Conservation (phyloP, 192 early-diverging fungal species). For the Backusella mclennaniae region DNA sequence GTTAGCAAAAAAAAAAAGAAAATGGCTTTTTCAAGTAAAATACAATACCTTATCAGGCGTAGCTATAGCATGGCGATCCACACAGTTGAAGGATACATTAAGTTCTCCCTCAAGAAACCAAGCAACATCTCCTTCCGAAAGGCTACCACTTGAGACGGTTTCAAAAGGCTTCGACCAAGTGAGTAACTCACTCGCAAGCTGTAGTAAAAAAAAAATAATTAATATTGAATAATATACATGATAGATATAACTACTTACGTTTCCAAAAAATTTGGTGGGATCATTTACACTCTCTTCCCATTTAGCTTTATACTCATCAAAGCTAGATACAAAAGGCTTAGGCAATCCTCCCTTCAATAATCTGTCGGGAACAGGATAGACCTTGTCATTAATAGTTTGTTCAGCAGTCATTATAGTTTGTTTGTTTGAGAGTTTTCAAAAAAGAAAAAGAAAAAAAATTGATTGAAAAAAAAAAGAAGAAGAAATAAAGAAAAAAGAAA, state of each 20-base stretch:
- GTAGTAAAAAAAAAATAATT: not conserved
- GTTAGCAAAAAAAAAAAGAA: conserved; percentile 49
- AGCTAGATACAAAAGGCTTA: conserved; percentile 68
- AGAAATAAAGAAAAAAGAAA: not conserved
- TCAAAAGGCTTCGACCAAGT: conserved; percentile 81
- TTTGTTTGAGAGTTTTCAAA: conserved; percentile 18
- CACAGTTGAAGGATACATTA: conserved; percentile 93
- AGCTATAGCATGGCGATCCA: conserved; percentile 80
- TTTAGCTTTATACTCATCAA: conserved; percentile 76
- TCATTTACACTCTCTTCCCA: conserved; percentile 78
- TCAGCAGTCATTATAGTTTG: conserved; percentile 1
- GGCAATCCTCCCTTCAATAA: conserved; percentile 55
- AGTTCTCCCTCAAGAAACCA: conserved; percentile 93
- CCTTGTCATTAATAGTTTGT: not conserved
- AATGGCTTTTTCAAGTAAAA: not conserved
- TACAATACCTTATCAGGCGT: conserved; percentile 67
- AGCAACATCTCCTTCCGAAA: conserved; percentile 81
- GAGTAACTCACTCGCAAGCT: conserved; percentile 77
- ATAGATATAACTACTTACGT: conserved; percentile 43
- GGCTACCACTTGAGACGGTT: conserved; percentile 66
- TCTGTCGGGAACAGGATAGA: conserved; percentile 58
- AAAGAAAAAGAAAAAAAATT: not conserved
- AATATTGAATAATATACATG: not conserved
- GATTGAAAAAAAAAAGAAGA: conserved; percentile 13
- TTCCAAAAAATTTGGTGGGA: conserved; percentile 79